Conservation (phyloP, 805 yeast species). For the Candida pini region DNA sequence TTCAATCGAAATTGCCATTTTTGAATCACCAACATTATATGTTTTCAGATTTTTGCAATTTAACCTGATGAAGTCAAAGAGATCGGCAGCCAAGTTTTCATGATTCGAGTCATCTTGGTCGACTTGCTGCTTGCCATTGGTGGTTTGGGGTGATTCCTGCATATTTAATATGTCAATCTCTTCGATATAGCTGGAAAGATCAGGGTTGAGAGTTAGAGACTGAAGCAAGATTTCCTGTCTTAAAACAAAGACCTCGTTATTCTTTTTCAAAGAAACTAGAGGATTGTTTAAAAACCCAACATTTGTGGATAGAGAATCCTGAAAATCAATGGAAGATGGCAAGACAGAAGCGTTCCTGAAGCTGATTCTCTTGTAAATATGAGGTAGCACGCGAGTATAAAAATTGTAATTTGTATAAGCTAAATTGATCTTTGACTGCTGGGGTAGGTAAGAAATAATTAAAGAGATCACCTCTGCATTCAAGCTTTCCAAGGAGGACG, state of each 20-base stretch:
- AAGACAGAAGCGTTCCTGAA: constrained; percentile 32
- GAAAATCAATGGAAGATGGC: constrained; percentile 22
- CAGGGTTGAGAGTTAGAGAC: constrained; percentile 30
- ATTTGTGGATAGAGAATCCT: constrained; percentile 33
- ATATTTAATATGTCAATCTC: constrained; percentile 29
- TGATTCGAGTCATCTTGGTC: too few relatives aligned
- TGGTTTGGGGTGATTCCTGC: constrained; percentile 7
- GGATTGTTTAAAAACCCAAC: constrained; percentile 33
- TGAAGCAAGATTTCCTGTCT: constrained; percentile 37
- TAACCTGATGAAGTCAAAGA: constrained; percentile 18
- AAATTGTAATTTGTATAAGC: constrained; percentile 27
- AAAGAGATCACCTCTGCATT: constrained; percentile 17
- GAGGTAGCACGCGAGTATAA: constrained; percentile 25
- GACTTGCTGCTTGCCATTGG: constrained; percentile 1
- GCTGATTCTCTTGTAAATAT: constrained; percentile 33
- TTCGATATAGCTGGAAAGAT: constrained; percentile 29
- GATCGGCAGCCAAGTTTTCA: constrained; percentile 15
- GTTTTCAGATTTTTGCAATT: constrained; percentile 8
- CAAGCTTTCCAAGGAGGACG: constrained; percentile 11
- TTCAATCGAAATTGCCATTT: constrained; percentile 1
- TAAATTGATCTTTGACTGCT: constrained; percentile 32
- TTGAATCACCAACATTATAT: constrained; percentile 7
- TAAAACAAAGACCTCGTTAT: constrained; percentile 31
- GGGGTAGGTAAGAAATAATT: constrained; percentile 31
- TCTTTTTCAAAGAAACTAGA: constrained; percentile 30